A percentile compares a stretch with the other conserved stretches of the same genome.
phyloP scores from a whole-genome alignment of 192 early-diverging fungal species.

The Pilaira anomala region DNA sequence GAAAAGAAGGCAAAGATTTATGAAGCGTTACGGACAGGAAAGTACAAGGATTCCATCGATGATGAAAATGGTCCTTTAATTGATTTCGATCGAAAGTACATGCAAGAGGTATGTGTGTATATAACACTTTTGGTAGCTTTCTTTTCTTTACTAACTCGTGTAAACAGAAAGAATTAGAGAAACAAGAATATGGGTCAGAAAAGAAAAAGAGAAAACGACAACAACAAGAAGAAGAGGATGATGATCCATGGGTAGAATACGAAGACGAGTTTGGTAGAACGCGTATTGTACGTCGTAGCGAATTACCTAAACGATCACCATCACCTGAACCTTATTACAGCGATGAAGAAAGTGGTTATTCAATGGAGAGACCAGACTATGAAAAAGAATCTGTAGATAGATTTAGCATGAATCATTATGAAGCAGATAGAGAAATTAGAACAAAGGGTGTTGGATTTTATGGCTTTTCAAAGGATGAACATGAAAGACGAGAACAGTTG shows the following conservation, averaged over 20 bases:
- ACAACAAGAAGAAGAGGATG: slow-evolving; percentile 18
- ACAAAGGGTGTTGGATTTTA: slow-evolving; percentile 70
- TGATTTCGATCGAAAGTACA: slow-evolving; percentile 55
- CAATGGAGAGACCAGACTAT: background rate
- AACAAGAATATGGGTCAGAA: background rate
- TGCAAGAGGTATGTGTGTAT: slow-evolving; percentile 6
- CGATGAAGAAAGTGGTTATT: slow-evolving; percentile 10
- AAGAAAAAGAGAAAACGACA: background rate
- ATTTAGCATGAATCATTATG: slow-evolving; percentile 12
- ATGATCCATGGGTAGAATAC: slow-evolving; percentile 75
- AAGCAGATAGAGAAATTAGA: slow-evolving; percentile 48
- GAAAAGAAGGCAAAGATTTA: slow-evolving; percentile 64
- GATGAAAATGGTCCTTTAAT: slow-evolving; percentile 50
- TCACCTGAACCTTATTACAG: slow-evolving; percentile 8
- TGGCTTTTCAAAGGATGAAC: slow-evolving; percentile 62
- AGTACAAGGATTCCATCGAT: slow-evolving; percentile 22
- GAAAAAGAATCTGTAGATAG: background rate
- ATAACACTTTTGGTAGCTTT: background rate
- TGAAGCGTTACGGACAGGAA: slow-evolving; percentile 31
- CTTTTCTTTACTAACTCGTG: slow-evolving; percentile 1
- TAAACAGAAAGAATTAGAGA: slow-evolving; percentile 9
- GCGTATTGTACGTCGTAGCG: slow-evolving; percentile 41
- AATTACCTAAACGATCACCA: slow-evolving; percentile 19
- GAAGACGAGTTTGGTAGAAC: slow-evolving; percentile 75
- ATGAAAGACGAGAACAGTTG: slow-evolving; percentile 59